These are phyloP conservation scores for Sporobolomyces roseus DNA, from an alignment of 768 basidiomycete species.

Conservation along the genomic window DNA sequence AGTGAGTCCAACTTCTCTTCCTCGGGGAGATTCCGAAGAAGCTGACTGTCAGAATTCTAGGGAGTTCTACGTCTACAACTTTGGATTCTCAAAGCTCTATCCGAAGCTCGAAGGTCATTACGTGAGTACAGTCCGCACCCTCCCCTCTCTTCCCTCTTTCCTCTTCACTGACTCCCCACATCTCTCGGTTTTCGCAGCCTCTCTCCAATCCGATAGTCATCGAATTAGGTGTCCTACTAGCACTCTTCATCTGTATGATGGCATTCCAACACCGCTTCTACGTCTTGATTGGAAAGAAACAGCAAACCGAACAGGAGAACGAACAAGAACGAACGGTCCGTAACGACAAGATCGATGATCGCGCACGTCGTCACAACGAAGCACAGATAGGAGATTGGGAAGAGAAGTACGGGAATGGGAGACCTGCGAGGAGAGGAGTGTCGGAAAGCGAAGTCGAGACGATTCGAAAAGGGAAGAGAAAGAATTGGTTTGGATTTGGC, in stretches of 20 bases:
- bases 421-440: not conserved
- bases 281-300: conserved; percentile 56
- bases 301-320: conserved; percentile 57
- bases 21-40: conserved; percentile 4
- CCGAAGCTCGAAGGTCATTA: conserved; percentile 63
- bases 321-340: conserved; percentile 57
- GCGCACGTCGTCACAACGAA: conserved; percentile 61
- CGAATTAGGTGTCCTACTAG: conserved; percentile 81
- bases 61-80: conserved; percentile 92
- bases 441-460: conserved; percentile 2
- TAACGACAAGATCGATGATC: conserved; percentile 63
- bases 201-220: conserved; percentile 65
- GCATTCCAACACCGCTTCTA: conserved; percentile 87
- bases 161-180: not conserved
- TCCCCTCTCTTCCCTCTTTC: not conserved
- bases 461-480: conserved; percentile 3
- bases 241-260: conserved; percentile 76
- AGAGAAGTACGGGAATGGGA: conserved; percentile 66
- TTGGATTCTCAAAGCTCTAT: conserved; percentile 77
- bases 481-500: conserved; percentile 19
- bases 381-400: conserved; percentile 82
- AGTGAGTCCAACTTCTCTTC: conserved; percentile 7
- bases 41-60: not conserved
- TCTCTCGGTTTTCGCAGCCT: conserved; percentile 70
- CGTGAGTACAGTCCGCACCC: conserved; percentile 9